Evolutionary conservation across 305 asterid species (phyloP), one percentile per base, ranked within the genome.

Genomic region (Fraxinus sp.): DNA sequence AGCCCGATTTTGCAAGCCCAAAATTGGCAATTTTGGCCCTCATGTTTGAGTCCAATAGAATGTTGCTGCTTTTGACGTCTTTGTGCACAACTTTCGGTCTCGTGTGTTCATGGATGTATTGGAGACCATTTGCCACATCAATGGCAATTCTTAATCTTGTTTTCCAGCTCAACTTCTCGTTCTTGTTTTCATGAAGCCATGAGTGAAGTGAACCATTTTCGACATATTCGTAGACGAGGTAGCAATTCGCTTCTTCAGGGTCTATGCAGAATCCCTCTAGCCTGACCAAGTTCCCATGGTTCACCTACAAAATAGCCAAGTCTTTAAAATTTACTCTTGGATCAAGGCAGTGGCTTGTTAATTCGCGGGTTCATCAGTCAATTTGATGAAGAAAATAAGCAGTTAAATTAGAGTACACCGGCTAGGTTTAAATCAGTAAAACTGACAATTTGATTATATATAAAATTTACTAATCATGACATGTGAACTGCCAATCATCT

Each of bases 221-320:
- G 0, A 93, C 89, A 46, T 91, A 92, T 78, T 94, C 99, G n/a
- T 94, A 94, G 0, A 97, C 97, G 2, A 97, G 89, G 86, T 88
- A 94, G 89, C 98, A 94, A 83, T 88, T 93, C 75, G 93, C 96
- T 79, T 90, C 98, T 81, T 91, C 91, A 26, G 88, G 88, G 81
- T 95, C 98, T 77, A 95, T 90, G 92, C 98, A 97, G 83, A 94
- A 92, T 6, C 98, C 98, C 76, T 97, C 98, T 13, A 97, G 94
- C 92, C 90, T 90, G 73, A 94, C 98, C 71, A 97, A 84, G 88
- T 92, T 97, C 78, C 97, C 98, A 86, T 97, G 99, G 92, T 97
- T 97, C 86, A 97, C 97, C 97, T 93, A 26, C 44, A 85, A 76
- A 46, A 32, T 9, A 71, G 41, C 22, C 10, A 13, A 33, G 7